These are phyloP conservation scores for Syncephalastrum contaminatum DNA, from an alignment of 371 early-diverging fungal species.

Conservation along the genomic window DNA sequence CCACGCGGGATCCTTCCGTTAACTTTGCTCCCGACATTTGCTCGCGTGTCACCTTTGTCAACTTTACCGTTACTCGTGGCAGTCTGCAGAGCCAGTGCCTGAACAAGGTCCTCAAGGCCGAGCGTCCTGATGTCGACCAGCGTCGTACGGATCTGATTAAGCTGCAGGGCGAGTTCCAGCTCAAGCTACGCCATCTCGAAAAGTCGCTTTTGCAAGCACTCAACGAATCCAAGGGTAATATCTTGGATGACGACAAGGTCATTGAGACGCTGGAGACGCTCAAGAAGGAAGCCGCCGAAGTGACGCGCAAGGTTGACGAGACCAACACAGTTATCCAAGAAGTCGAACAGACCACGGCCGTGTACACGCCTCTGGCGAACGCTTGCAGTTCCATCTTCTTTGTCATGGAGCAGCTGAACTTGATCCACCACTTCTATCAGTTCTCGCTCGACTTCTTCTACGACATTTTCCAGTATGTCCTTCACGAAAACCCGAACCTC, in stretches of 20 bases:
- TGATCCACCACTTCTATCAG: slow-evolving; percentile 93
- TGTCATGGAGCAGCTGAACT: slow-evolving; percentile 90
- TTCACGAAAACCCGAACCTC: slow-evolving; percentile 79
- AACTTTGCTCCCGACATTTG: slow-evolving; percentile 95
- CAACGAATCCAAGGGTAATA: slow-evolving; percentile 94
- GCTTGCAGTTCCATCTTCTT: slow-evolving; percentile 95
- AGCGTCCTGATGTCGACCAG: slow-evolving; percentile 94
- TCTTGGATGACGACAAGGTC: slow-evolving; percentile 95
- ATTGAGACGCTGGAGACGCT: slow-evolving; percentile 92
- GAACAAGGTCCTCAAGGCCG: slow-evolving; percentile 90
- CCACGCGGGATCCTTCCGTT: slow-evolving; percentile 92
- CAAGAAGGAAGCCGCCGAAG: slow-evolving; percentile 95
- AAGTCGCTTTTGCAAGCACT: slow-evolving; percentile 91
- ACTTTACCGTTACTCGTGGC: slow-evolving; percentile 96
- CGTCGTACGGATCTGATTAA: slow-evolving; percentile 92
- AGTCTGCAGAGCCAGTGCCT: slow-evolving; percentile 96
- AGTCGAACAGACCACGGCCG: slow-evolving; percentile 87
- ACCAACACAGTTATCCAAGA: slow-evolving; percentile 95
- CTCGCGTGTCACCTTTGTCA: slow-evolving; percentile 97
- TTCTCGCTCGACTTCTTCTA: slow-evolving; percentile 97
- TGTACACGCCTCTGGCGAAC: slow-evolving; percentile 91
- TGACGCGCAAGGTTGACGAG: slow-evolving; percentile 89
- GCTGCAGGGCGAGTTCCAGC: slow-evolving; percentile 95
- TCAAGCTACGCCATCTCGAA: slow-evolving; percentile 91
- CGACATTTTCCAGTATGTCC: slow-evolving; percentile 86